Evolutionary conservation across 2,329 filamentous ascomycete genomes (phyloP), one percentile per base, ranked within the genome.

Genomic region (Ophiostoma sp.): DNA sequence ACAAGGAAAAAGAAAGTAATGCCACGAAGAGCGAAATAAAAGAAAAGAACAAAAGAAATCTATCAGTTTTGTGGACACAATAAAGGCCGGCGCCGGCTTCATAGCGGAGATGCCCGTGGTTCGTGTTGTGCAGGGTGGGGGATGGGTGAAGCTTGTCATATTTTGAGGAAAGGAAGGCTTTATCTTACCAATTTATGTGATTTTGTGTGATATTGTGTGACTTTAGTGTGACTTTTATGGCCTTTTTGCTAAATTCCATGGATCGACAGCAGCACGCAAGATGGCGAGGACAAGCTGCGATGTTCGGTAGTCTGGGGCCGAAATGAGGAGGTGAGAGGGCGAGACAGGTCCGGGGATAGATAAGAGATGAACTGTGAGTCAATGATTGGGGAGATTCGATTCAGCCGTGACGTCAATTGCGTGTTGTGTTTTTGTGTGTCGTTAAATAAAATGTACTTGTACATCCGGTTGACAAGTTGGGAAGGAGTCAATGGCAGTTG

Each of bases 271-370:
- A 68, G 63, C 22, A 48, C 59, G 11, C 36, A 66, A 45, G 22
- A 66, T 45, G 61, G 22, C 39, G 55, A 64, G 19, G n/a, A 17
- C 59, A 66, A 39, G 33, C 61, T 66, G 61, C 61, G 36, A 66
- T 66, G 12, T 28, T 42, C 61, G 61, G 61, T 66, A 36, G 36
- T 8, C 61, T 28, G 61, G 36, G 36, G 61, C 36, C 61, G 22
- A 45, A 69, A 36, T 50, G 63, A 66, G 63, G 39, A 68, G 63
- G n/a, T 50, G 63, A 69, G 28, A 50, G n/a, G 25, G 64, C n/a
- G 39, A n/a, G 25, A 52, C 61, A 64, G 7, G 42, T 48, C 31
- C 42, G 64, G 45, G 3, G 45, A 31, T 50, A 69, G 64, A 69
- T 69, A 69, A 69, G 64, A 52, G 64, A 69, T 22, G 42, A 8